These are phyloP conservation scores for Hyaloscypha finlandica DNA, from an alignment of 495 filamentous ascomycete genomes.

Conservation along the genomic window DNA sequence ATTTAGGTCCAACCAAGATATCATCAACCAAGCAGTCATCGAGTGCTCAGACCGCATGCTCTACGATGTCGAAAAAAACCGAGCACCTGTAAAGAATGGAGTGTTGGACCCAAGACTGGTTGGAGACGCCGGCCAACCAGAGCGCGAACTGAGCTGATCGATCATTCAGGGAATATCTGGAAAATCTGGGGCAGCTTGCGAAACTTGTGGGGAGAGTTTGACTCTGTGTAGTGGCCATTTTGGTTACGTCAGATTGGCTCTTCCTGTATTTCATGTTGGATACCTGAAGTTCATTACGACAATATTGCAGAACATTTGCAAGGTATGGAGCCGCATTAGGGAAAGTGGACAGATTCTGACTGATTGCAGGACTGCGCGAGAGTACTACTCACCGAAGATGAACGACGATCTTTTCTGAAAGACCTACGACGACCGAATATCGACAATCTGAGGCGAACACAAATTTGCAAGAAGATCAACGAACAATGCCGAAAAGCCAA, in stretches of 20 bases:
- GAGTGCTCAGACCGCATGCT: slow-evolving; percentile 89
- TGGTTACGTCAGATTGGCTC: slow-evolving; percentile 82
- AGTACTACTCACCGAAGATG: slow-evolving; percentile 75
- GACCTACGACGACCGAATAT: slow-evolving; percentile 77
- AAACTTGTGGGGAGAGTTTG: slow-evolving; percentile 77
- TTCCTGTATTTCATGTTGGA: slow-evolving; percentile 93
- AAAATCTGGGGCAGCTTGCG: slow-evolving; percentile 64
- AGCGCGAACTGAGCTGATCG: slow-evolving; percentile 24
- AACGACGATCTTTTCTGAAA: slow-evolving; percentile 71
- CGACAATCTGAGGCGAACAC: slow-evolving; percentile 77
- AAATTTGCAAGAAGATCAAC: slow-evolving; percentile 83
- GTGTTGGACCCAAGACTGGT: slow-evolving; percentile 81
- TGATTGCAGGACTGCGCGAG: slow-evolving; percentile 61
- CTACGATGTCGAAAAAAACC: slow-evolving; percentile 77
- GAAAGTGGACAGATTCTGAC: not conserved
- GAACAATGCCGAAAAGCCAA: slow-evolving; percentile 84
- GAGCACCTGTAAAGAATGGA: slow-evolving; percentile 73
- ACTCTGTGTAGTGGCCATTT: slow-evolving; percentile 92
- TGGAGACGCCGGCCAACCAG: slow-evolving; percentile 12
- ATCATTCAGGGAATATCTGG: slow-evolving; percentile 66
- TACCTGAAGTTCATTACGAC: slow-evolving; percentile 89
- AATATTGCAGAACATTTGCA: slow-evolving; percentile 92
- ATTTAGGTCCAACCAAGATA: slow-evolving; percentile 81
- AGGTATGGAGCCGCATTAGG: slow-evolving; percentile 43
- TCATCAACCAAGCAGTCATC: slow-evolving; percentile 88